Evolutionary conservation across 2,329 filamentous ascomycete genomes (phyloP).

Genomic region (Beauveria varroae): DNA sequence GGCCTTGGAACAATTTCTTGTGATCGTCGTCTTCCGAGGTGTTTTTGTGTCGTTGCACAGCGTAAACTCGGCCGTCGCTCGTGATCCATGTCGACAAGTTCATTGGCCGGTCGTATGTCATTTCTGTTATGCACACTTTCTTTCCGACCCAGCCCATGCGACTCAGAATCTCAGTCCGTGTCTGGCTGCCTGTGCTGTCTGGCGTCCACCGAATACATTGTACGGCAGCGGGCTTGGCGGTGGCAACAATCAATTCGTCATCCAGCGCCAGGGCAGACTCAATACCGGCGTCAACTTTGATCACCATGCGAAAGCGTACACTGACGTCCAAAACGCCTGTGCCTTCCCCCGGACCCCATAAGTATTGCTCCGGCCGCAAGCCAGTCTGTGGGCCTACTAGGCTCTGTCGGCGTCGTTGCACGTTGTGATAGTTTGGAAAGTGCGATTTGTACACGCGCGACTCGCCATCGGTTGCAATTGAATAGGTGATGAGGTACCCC

Average conservation of each 20-base stretch:
- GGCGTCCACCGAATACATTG: slow-evolving; percentile 95
- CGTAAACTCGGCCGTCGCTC: slow-evolving; percentile 78
- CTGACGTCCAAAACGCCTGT: slow-evolving; percentile 78
- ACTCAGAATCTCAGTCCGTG: slow-evolving; percentile 80
- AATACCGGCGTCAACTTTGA: slow-evolving; percentile 95
- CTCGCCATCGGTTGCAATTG: slow-evolving; percentile 74
- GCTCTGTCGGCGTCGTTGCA: slow-evolving; percentile 54
- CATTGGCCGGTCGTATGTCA: slow-evolving; percentile 95
- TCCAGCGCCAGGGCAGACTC: slow-evolving; percentile 80
- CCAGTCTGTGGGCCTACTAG: slow-evolving; percentile 51
- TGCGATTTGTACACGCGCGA: slow-evolving; percentile 79
- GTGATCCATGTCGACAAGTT: slow-evolving; percentile 91
- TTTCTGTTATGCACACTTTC: slow-evolving; percentile 67
- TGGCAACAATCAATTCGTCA: slow-evolving; percentile 87
- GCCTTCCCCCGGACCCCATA: slow-evolving; percentile 75
- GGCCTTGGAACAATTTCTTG: slow-evolving; percentile 74
- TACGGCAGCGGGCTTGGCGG: slow-evolving; percentile 83
- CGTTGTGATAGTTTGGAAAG: slow-evolving; percentile 61
- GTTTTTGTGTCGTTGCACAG: slow-evolving; percentile 66
- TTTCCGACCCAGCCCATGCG: slow-evolving; percentile 81
- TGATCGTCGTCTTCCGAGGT: slow-evolving; percentile 37
- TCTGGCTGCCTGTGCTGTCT: slow-evolving; percentile 74
- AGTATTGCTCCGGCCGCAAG: slow-evolving; percentile 50
- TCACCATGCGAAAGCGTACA: slow-evolving; percentile 92
- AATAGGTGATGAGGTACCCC: slow-evolving; percentile 91